Evolutionary conservation across 345 rosid genomes (phyloP).

Genomic region (Eucalyptus curtisii): DNA sequence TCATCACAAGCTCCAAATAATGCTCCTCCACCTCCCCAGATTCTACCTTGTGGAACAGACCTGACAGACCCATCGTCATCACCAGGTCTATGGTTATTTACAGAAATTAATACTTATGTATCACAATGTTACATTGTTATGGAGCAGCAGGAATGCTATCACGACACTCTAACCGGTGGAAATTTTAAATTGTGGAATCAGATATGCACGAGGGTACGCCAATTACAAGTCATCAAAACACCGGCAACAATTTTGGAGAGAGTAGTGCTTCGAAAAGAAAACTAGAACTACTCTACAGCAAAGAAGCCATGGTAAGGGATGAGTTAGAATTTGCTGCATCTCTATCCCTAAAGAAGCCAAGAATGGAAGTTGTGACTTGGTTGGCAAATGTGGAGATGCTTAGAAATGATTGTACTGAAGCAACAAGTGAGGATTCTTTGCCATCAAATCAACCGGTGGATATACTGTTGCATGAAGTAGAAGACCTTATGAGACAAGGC

Average conservation of each 20-base stretch:
- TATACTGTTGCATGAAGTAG: background rate
- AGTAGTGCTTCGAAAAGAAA: background rate
- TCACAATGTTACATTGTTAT: too few relatives aligned
- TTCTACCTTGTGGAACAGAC: background rate
- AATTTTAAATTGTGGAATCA: too few relatives aligned
- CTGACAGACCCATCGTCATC: background rate
- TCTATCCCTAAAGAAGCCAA: background rate
- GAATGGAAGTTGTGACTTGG: background rate
- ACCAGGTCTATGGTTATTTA: too few relatives aligned
- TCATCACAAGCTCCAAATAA: background rate
- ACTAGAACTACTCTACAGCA: too few relatives aligned
- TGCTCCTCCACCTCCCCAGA: background rate
- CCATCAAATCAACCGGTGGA: too few relatives aligned
- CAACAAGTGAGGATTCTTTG: too few relatives aligned
- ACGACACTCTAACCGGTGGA: too few relatives aligned
- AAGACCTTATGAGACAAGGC: background rate
- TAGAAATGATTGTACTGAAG: background rate
- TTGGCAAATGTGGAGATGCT: background rate
- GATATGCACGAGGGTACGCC: too few relatives aligned
- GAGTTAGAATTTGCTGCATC: background rate
- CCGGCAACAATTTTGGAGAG: background rate
- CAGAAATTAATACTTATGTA: too few relatives aligned
- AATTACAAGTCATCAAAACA: too few relatives aligned
- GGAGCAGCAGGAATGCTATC: too few relatives aligned
- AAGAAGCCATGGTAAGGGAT: background rate